Percentiles rank a stretch among this genome's conserved stretches.
Conservation (phyloP, 2,329 filamentous ascomycete genomes). For the Hymenoscyphus fraxineus region DNA sequence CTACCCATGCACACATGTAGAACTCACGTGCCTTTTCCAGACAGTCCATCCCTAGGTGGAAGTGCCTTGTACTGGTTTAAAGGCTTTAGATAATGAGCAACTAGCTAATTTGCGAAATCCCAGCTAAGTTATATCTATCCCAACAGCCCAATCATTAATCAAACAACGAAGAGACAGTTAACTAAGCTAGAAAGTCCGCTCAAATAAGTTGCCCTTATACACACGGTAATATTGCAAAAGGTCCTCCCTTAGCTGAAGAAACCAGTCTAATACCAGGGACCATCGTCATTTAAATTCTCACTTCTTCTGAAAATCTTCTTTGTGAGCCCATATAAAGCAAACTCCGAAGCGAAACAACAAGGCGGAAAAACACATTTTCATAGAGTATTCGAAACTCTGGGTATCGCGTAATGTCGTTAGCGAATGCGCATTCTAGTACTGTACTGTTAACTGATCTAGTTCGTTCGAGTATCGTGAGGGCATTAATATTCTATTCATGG, state of each 20-base stretch:
- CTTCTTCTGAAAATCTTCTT: not conserved
- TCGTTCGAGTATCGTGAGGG: not conserved
- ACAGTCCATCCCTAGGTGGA: not conserved
- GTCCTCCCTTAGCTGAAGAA: not conserved
- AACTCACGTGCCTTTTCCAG: not conserved
- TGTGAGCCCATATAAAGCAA: not conserved
- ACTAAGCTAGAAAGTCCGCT: not conserved
- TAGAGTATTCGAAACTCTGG: conserved; percentile 6
- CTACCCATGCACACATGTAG: not conserved
- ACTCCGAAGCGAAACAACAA: not conserved
- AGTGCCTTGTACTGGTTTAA: not conserved
- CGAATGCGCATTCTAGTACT: not conserved
- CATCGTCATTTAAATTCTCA: not conserved
- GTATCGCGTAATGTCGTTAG: conserved; percentile 6
- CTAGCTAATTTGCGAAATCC: not conserved
- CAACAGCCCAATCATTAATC: not conserved
- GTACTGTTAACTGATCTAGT: not conserved
- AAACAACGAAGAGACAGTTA: not conserved
- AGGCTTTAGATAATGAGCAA: not conserved
- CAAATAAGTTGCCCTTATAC: not conserved
- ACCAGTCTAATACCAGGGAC: not conserved
- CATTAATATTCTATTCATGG: not conserved
- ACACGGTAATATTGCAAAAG: not conserved
- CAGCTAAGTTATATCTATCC: not conserved
- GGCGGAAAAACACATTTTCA: not conserved